Base-by-base conservation (phyloP, 192 early-diverging fungal genomes). In the Coemansia sp. region DNA sequence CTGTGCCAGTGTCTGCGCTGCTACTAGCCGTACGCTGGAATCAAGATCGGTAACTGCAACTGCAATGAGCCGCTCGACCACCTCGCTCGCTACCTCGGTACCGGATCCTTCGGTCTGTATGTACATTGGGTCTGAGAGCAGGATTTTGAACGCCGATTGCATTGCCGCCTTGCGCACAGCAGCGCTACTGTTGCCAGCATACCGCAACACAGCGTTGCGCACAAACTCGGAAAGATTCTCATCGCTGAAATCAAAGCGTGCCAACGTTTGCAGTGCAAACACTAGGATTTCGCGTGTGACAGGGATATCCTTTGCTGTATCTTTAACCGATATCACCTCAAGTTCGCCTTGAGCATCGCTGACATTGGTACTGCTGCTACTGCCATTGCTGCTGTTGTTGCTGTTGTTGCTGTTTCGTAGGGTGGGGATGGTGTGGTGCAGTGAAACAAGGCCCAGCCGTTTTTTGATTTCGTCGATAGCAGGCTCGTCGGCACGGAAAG, bases 221-320 rank as follows among this genome's bases (percentile, higher is more conserved):
- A 97, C 92, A 73, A 97, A 91, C 69, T 95, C 95, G 63, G 93
- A 91, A 26, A 98, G 82, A 36, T 92, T 89, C 49, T 92, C 88
- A 21, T 84, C 81, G n/a, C 83, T 78, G 78, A 98, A 98, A 83
- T 95, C 89, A 79, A 98, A 96, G 4, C 79, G 84, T 20, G 93
- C 92, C 4, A 98, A 83, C 6, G 92, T 95, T 10, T 83, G 86
- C 35, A 98, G 72, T 0, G 96, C 95, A 33, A 98, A 73, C 34
- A 94, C 89, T 7, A 93, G 89, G 1, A 73, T 85, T 4, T 95
- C 93, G 2, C 85, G 83, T 1, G 75, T 75, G 16, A 75, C 63
- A 14, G 33, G 8, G 10, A 64, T 71, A 9, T 48, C 64, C 12
- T 33, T 68, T 38, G 73, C 73, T 23, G 62, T 36, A 14, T 62